Conservation (phyloP, 129 eudicot genomes). For the Flaveria bidentis region DNA sequence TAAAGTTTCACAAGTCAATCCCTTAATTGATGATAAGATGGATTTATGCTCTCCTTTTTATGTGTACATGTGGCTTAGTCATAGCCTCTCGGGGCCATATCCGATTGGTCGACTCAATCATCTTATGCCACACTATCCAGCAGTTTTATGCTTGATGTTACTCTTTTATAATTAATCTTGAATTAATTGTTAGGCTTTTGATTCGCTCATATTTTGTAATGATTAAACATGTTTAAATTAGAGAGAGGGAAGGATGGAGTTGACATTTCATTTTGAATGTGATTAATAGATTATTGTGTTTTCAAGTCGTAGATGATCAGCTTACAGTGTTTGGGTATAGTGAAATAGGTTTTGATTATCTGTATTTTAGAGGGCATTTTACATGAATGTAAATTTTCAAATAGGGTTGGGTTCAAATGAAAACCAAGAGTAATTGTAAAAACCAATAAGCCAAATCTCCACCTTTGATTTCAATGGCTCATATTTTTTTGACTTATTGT, state of each 20-base stretch:
- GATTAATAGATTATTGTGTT: neutral
- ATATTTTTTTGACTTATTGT: too few species aligned
- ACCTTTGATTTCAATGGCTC: too few species aligned
- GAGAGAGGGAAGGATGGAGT: too few species aligned
- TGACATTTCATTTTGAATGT: neutral
- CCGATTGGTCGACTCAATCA: constrained; percentile 1
- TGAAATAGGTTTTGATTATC: neutral
- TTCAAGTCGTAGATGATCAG: neutral
- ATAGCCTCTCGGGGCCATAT: constrained; percentile 25
- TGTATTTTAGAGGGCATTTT: neutral
- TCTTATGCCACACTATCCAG: constrained; percentile 13
- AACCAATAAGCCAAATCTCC: too few species aligned
- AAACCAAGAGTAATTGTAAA: too few species aligned
- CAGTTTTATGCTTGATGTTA: constrained; percentile 8
- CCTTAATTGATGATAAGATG: constrained; percentile 28
- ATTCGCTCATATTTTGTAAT: neutral
- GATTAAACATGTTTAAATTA: neutral
- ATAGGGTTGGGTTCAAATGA: too few species aligned
- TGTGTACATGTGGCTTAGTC: constrained; percentile 25
- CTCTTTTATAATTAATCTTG: neutral
- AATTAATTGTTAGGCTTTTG: neutral
- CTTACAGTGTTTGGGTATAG: neutral
- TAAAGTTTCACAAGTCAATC: constrained; percentile 32
- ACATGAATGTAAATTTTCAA: neutral
- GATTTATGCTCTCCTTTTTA: constrained; percentile 28